phyloP scores from a whole-genome alignment of 164 flowering plant species.

The Cinnamomum micranthum region DNA sequence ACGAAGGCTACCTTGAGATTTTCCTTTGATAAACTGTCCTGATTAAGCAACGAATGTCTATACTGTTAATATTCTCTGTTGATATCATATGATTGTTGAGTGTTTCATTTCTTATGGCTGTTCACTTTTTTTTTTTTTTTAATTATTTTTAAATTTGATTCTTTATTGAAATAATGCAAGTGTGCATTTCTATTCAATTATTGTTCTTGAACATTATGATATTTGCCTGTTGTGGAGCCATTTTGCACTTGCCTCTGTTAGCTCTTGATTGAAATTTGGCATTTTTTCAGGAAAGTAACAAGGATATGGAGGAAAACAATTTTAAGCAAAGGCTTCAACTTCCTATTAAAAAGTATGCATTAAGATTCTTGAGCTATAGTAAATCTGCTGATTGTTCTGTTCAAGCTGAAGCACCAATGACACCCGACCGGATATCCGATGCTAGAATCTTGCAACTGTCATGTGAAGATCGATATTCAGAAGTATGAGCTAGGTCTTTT shows the following conservation, averaged over 20 bases:
- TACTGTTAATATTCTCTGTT: not conserved
- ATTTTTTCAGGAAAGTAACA: constrained; percentile 34
- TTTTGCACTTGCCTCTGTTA: not conserved
- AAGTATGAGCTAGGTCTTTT: constrained; percentile 38
- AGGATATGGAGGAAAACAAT: constrained; percentile 24
- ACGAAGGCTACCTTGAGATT: too few relatives aligned
- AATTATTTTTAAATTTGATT: not conserved
- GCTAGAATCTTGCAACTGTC: constrained; percentile 39
- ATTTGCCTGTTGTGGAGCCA: not conserved
- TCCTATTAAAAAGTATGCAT: constrained; percentile 61
- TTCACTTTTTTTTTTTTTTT: not conserved
- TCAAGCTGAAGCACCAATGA: constrained; percentile 60
- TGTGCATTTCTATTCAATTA: not conserved
- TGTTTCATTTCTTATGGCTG: not conserved
- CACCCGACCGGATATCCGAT: constrained; percentile 60
- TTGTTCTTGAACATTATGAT: not conserved
- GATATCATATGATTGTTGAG: too few relatives aligned
- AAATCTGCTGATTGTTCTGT: constrained; percentile 24
- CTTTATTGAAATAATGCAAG: not conserved
- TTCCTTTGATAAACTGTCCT: too few relatives aligned
- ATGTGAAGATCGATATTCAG: constrained; percentile 57
- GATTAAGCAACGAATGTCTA: not conserved
- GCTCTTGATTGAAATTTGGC: not conserved
- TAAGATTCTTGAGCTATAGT: constrained; percentile 62
- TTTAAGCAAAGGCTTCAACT: constrained; percentile 15